Percentiles rank a stretch among this genome's conserved stretches.
Conservation (phyloP, 768 basidiomycete species). For the Hygrocybe coccinea region DNA sequence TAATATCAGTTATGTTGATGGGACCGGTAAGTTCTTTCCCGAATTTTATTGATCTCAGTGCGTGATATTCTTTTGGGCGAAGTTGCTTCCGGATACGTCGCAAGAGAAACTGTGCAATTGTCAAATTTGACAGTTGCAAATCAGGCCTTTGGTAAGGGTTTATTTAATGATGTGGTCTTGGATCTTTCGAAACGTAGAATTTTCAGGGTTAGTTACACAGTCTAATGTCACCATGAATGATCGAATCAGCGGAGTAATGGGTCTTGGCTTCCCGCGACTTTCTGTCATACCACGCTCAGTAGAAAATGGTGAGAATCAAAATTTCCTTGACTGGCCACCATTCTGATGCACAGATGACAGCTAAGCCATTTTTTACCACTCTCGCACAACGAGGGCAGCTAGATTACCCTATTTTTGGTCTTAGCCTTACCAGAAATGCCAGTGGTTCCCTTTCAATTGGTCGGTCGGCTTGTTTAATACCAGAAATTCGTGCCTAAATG, state of each 20-base stretch:
- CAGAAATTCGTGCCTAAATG: not conserved
- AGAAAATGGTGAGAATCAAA: constrained; percentile 41
- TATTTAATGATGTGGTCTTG: too few species aligned
- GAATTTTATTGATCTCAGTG: not conserved
- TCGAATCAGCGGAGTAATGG: constrained; percentile 65
- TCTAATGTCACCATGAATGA: constrained; percentile 61
- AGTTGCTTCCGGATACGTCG: constrained; percentile 71
- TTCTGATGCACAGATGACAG: constrained; percentile 30
- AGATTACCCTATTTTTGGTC: constrained; percentile 72
- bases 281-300: constrained; percentile 50
- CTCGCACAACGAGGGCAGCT: constrained; percentile 60
- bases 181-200: constrained; percentile 2
- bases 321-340: constrained; percentile 13
- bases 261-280: constrained; percentile 70
- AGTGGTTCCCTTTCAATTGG: constrained; percentile 65
- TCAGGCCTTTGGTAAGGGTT: constrained; percentile 62
- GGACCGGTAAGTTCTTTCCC: constrained; percentile 49
- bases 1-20: constrained; percentile 59
- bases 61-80: constrained; percentile 3
- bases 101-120: constrained; percentile 55
- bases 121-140: constrained; percentile 55
- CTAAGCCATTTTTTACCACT: constrained; percentile 61
- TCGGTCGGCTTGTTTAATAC: constrained; percentile 21
- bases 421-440: constrained; percentile 55
- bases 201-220: constrained; percentile 52